Base-by-base conservation (phyloP, 2,329 filamentous ascomycete species). In the Cladophialophora bantiana region DNA sequence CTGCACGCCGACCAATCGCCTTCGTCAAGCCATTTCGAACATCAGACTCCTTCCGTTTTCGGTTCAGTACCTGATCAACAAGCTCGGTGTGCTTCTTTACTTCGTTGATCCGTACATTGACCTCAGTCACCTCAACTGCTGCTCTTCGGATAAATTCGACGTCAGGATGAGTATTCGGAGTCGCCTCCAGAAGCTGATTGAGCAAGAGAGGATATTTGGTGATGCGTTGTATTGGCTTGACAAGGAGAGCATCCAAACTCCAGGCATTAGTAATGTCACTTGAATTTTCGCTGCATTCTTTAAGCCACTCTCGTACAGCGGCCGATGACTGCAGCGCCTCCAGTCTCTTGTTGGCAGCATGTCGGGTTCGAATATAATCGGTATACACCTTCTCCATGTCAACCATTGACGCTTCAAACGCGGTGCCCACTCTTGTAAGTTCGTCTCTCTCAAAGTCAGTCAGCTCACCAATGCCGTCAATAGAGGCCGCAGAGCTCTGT, bases 211-310 rank as follows among this genome's bases (percentile, higher is more conserved):
- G 93, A 75, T 98, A 99, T 75, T 97, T 97, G 38, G 94, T 89
- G 69, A 98, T 90, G 56, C 95, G 88, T 79, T 99, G 95, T 77
- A 96, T 94, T 1, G 95, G 95, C 78, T 99, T 99, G 75, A 99
- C 94, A 20, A 99, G 86, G n/a, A 99, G 83, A 0, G 95, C 96
- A 77, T 97, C 94, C 68, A 99, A 80, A 77, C 96, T 92, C 95
- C 95, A 99, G 0, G 95, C 94, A 32, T 89, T 88, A 0, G 95
- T 99, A 70, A 99, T 85, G 76, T 97, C 95, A 73, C 93, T 91
- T 12, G 94, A 94, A 74, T 94, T 94, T 73, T 93, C 89, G 74
- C 95, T 93, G 79, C 95, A 99, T 78, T 97, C 94, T 66, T 90
- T 90, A 57, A 98, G 84, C 95, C 95, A 99, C 59, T 96, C 86